Percentiles rank a stretch among this genome's conserved stretches.
Conservation (phyloP, 148 eudicot species). For the Chenopodium album region DNA sequence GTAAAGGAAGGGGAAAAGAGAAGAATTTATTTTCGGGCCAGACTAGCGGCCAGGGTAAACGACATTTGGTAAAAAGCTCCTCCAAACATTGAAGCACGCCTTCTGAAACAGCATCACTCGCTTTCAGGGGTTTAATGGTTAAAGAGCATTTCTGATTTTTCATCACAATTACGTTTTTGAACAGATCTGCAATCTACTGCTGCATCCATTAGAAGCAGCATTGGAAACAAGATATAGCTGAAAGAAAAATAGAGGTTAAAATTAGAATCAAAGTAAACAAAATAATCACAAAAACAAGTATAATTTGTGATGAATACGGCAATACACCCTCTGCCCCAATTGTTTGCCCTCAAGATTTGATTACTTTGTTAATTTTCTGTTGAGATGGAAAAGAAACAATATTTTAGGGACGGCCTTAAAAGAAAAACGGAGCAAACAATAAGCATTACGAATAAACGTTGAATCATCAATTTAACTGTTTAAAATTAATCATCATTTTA, state of each 20-base stretch:
- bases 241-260: constrained; percentile 20
- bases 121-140: constrained; percentile 26
- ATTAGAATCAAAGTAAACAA: not conserved
- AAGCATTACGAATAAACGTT: not conserved
- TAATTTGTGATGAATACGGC: not conserved
- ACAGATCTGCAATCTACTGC: constrained; percentile 62
- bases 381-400: too few relatives aligned
- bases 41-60: constrained; percentile 12
- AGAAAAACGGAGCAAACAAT: too few relatives aligned
- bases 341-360: too few relatives aligned
- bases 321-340: not conserved
- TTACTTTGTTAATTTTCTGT: too few relatives aligned
- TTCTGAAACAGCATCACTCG: constrained; percentile 83
- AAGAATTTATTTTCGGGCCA: too few relatives aligned
- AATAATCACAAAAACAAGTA: too few relatives aligned
- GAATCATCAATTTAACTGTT: not conserved
- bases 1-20: too few relatives aligned
- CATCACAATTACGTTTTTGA: constrained; percentile 31
- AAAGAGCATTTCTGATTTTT: constrained; percentile 16
- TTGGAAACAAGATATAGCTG: constrained; percentile 87
- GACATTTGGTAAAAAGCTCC: constrained; percentile 76
- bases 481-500: not conserved
- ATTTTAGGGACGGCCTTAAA: too few relatives aligned
- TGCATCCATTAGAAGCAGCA: constrained; percentile 89
- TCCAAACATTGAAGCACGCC: constrained; percentile 71